Conservation (phyloP, 1,284 basidiomycete genomes). For the Peniophora sp. region DNA sequence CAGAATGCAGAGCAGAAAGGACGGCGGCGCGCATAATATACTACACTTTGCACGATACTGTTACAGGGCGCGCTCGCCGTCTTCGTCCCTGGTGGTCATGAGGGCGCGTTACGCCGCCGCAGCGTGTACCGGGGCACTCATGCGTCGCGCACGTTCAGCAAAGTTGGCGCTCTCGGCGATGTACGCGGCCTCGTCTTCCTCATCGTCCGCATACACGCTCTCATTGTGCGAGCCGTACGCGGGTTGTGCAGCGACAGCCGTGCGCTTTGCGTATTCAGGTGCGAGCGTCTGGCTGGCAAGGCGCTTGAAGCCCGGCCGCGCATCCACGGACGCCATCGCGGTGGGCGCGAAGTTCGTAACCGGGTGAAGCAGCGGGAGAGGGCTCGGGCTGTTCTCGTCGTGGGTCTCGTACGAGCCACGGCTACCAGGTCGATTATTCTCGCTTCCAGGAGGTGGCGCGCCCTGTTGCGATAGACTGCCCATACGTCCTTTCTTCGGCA, state of each 20-base stretch:
- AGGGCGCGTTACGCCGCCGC: too few relatives aligned
- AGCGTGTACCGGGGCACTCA: slow-evolving; percentile 9
- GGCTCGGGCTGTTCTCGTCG: slow-evolving; percentile 2
- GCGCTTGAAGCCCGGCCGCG: slow-evolving; percentile 62
- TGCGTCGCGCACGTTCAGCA: slow-evolving; percentile 13
- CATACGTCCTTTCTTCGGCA: slow-evolving; percentile 19
- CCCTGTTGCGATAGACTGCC: slow-evolving; percentile 12
- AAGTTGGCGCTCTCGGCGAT: slow-evolving; percentile 1
- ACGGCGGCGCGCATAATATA: too few relatives aligned
- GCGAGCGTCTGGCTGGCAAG: slow-evolving; percentile 63
- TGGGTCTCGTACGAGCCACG: slow-evolving; percentile 25
- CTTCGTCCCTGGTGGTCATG: too few relatives aligned
- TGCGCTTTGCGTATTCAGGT: slow-evolving; percentile 48
- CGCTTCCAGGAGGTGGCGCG: slow-evolving; percentile 9
- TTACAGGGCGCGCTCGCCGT: too few relatives aligned
- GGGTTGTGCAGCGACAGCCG: slow-evolving; percentile 27
- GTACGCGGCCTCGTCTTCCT: slow-evolving; percentile 8
- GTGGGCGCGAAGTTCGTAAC: slow-evolving; percentile 18
- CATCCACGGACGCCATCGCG: slow-evolving; percentile 18
- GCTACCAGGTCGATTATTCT: slow-evolving; percentile 16
- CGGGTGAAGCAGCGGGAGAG: slow-evolving; percentile 2
- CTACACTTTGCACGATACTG: too few relatives aligned
- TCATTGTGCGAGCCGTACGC: slow-evolving; percentile 22
- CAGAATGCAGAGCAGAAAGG: too few relatives aligned
- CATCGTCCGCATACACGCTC: slow-evolving; percentile 18